Evolutionary conservation across 129 eudicot genomes (phyloP).

Genomic region (Artemisia annua): DNA sequence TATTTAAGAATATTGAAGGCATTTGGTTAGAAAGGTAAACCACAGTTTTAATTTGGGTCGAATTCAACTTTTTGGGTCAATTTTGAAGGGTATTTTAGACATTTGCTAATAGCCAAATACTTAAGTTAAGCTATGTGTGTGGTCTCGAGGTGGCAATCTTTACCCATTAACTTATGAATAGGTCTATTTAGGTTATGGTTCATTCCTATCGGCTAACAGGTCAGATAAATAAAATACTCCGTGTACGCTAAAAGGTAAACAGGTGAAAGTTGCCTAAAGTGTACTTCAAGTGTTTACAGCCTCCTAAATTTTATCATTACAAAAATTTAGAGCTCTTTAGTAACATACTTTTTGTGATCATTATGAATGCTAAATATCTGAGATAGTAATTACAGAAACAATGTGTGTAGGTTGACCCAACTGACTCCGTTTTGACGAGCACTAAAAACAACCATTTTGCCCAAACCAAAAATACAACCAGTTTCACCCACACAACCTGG

Average conservation of each 20-base stretch:
- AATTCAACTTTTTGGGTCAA: conserved; percentile 3
- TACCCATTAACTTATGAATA: background rate
- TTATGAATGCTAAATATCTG: too few species aligned
- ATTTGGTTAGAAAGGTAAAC: background rate
- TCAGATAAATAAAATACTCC: background rate
- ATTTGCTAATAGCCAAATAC: conserved; percentile 5
- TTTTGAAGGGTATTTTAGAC: conserved; percentile 13
- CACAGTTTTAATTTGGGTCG: background rate
- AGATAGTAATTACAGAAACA: too few species aligned
- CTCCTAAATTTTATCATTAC: background rate
- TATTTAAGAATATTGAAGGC: background rate
- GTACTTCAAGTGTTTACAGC: background rate
- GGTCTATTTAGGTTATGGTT: background rate
- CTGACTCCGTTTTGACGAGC: background rate
- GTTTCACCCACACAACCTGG: background rate
- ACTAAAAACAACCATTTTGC: background rate
- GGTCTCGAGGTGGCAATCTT: conserved; percentile 9
- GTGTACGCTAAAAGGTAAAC: background rate
- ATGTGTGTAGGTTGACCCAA: too few species aligned
- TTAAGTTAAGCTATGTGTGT: background rate
- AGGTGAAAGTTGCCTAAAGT: background rate
- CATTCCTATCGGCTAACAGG: too few species aligned
- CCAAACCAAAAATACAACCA: too few species aligned
- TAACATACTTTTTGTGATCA: background rate
- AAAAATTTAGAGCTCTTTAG: background rate